A percentile compares a stretch with the other conserved stretches of the same genome.
phyloP scores from a whole-genome alignment of 257 asterid genomes.

The Salvia rosmarinus region DNA sequence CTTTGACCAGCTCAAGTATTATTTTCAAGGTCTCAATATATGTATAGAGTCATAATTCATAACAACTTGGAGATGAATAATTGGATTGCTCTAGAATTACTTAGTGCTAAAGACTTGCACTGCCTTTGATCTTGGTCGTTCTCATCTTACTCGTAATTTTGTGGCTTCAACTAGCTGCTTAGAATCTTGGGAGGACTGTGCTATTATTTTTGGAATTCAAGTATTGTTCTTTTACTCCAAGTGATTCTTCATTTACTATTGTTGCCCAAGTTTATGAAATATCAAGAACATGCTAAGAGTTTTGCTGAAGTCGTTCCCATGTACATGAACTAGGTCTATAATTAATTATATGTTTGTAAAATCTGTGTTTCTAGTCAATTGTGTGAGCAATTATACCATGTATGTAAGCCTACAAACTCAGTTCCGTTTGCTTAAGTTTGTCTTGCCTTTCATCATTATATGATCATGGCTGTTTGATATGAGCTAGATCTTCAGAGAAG shows the following conservation, averaged over 20 bases:
- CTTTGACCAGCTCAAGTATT: background rate
- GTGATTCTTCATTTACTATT: no score
- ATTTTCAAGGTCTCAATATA: background rate
- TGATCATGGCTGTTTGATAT: slow-evolving; percentile 11
- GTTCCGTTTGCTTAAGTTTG: no score
- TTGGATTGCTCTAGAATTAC: background rate
- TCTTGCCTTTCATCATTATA: no score
- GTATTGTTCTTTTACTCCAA: no score
- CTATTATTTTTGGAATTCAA: background rate
- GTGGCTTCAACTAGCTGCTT: slow-evolving; percentile 6
- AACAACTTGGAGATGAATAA: background rate
- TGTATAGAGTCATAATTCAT: background rate
- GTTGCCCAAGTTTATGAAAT: background rate
- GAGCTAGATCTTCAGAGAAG: slow-evolving; percentile 71
- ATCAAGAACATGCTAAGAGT: no score
- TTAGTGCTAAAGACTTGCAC: background rate
- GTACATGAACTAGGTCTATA: background rate
- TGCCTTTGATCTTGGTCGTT: background rate
- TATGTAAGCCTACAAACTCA: no score
- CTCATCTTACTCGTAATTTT: background rate
- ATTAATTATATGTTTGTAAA: background rate
- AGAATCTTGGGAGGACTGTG: slow-evolving; percentile 20
- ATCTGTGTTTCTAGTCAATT: background rate
- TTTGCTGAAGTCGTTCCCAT: no score
- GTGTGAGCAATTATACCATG: background rate